Conservation (phyloP, 768 basidiomycete species). For the Hypholoma sublateritium region DNA sequence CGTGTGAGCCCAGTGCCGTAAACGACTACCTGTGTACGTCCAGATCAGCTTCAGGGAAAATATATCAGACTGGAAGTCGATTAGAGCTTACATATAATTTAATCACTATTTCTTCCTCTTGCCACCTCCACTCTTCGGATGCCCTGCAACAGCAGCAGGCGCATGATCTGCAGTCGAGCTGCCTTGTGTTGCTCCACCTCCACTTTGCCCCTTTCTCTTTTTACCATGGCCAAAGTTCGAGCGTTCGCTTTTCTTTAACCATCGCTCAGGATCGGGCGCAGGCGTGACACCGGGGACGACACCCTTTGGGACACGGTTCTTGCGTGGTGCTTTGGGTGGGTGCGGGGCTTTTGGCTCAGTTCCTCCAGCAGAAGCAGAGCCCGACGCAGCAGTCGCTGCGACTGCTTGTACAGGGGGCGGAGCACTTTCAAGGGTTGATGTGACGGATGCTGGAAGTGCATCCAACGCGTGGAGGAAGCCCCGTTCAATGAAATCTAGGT, state of each 20-base stretch:
- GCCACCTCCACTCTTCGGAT: conserved; percentile 40
- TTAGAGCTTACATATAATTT: not conserved
- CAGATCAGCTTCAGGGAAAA: not conserved
- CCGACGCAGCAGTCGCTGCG: conserved; percentile 28
- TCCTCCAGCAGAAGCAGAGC: conserved; percentile 23
- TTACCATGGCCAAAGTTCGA: conserved; percentile 54
- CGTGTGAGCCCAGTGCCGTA: not conserved
- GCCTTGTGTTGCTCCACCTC: conserved; percentile 72
- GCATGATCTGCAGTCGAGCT: conserved; percentile 39
- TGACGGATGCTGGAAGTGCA: conserved; percentile 50
- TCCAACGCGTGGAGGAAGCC: conserved; percentile 68
- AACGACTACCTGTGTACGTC: conserved; percentile 3
- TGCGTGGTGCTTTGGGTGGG: conserved; percentile 51
- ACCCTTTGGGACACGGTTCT: conserved; percentile 71
- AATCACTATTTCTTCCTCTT: conserved; percentile 61
- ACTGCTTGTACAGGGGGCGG: conserved; percentile 49
- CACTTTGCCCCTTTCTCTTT: conserved; percentile 50
- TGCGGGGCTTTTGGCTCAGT: conserved; percentile 18
- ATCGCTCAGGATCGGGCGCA: conserved; percentile 82
- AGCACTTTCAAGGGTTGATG: conserved; percentile 56
- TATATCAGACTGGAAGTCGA: not conserved
- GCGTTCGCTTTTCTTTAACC: conserved; percentile 86
- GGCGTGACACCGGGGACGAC: conserved; percentile 79
- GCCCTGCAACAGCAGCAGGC: conserved; percentile 21
- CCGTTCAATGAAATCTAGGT: conserved; percentile 80